Conservation (phyloP, 441 rosid genomes). For the Jatropha multifida region DNA sequence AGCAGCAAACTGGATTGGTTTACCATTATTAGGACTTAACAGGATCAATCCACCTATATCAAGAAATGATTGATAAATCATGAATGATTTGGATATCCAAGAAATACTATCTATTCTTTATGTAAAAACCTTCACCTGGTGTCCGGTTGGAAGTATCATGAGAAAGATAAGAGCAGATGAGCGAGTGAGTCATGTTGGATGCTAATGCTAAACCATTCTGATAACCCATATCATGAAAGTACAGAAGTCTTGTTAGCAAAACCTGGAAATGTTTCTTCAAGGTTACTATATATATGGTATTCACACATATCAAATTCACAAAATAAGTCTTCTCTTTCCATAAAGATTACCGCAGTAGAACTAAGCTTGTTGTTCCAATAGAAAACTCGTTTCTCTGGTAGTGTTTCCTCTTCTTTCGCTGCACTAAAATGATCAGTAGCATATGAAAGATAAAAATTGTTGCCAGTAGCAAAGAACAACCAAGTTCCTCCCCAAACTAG, state of each 20-base stretch:
- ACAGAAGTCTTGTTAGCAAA: slow-evolving; percentile 46
- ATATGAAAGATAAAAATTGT: slow-evolving; percentile 43
- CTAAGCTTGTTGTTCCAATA: slow-evolving; percentile 63
- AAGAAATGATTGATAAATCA: neutral
- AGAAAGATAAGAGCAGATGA: slow-evolving; percentile 51
- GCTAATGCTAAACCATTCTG: slow-evolving; percentile 36
- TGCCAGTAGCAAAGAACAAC: slow-evolving; percentile 57
- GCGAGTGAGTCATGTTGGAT: slow-evolving; percentile 29
- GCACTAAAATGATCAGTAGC: slow-evolving; percentile 34
- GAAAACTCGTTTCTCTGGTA: slow-evolving; percentile 44
- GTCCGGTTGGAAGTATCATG: slow-evolving; percentile 33
- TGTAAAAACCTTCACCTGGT: slow-evolving; percentile 31
- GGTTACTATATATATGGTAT: neutral
- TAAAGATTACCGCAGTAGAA: slow-evolving; percentile 39
- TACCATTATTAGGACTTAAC: slow-evolving; percentile 34
- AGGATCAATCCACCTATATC: slow-evolving; percentile 57
- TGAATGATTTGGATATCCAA: neutral
- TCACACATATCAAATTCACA: neutral
- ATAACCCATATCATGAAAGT: slow-evolving; percentile 50
- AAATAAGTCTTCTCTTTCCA: neutral
- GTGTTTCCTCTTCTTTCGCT: slow-evolving; percentile 42
- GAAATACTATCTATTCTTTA: neutral
- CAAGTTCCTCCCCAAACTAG: slow-evolving; percentile 63
- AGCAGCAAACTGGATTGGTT: slow-evolving; percentile 50
- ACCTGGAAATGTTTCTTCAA: slow-evolving; percentile 33